phyloP scores from a whole-genome alignment of 2,329 filamentous ascomycete species.

The Venturia oleaginea region DNA sequence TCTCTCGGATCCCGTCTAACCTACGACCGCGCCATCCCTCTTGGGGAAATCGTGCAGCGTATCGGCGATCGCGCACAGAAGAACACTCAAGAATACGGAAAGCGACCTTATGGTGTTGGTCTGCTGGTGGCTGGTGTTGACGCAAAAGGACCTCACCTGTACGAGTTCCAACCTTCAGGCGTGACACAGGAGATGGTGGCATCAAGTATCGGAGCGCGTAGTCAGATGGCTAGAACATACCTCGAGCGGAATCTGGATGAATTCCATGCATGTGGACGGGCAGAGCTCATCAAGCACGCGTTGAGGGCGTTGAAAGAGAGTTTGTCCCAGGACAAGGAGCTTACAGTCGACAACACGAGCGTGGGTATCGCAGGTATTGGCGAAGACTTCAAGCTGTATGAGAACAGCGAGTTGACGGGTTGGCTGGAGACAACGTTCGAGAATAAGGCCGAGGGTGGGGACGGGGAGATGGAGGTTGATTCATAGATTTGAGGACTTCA shows the following conservation, averaged over 20 bases:
- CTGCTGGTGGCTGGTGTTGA: slow-evolving; percentile 89
- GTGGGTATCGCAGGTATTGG: slow-evolving; percentile 70
- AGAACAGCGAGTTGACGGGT: slow-evolving; percentile 64
- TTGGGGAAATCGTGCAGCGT: slow-evolving; percentile 79
- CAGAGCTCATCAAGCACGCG: slow-evolving; percentile 86
- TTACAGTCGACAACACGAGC: slow-evolving; percentile 95
- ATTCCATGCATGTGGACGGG: slow-evolving; percentile 66
- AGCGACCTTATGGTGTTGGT: slow-evolving; percentile 91
- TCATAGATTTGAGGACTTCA: slow-evolving; percentile 4
- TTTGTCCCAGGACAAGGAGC: slow-evolving; percentile 90
- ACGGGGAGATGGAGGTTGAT: slow-evolving; percentile 15
- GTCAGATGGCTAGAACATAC: slow-evolving; percentile 97
- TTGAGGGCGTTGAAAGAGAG: slow-evolving; percentile 90
- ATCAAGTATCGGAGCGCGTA: slow-evolving; percentile 89
- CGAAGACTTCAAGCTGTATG: slow-evolving; percentile 83
- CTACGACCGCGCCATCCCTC: slow-evolving; percentile 85
- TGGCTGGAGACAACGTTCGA: slow-evolving; percentile 16
- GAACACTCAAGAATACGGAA: slow-evolving; percentile 96
- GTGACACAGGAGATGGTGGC: slow-evolving; percentile 97
- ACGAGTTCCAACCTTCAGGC: slow-evolving; percentile 94
- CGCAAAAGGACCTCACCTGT: slow-evolving; percentile 87
- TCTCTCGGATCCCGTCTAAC: slow-evolving; percentile 91
- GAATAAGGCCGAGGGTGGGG: slow-evolving; percentile 11
- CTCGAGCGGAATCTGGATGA: slow-evolving; percentile 83
- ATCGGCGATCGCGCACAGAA: slow-evolving; percentile 95